These are phyloP conservation scores for Pythium dissimile DNA, from an alignment of 352 stramenopile genomes.

Conservation along the genomic window DNA sequence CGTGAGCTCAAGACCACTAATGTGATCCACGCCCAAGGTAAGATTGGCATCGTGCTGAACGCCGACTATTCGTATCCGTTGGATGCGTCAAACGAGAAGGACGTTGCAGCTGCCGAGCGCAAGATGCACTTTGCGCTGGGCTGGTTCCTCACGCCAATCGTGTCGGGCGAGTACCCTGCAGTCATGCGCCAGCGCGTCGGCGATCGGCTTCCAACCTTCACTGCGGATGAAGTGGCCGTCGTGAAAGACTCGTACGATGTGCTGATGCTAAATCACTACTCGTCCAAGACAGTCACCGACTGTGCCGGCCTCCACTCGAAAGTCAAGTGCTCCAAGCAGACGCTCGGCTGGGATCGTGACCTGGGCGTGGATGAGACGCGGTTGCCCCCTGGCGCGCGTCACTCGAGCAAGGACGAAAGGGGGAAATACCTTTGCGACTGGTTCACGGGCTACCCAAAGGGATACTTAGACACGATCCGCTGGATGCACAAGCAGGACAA, in stretches of 20 bases:
- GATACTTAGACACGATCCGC: constrained; percentile 49
- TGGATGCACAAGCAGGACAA: constrained; percentile 48
- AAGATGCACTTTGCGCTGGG: constrained; percentile 89
- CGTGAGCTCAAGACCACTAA: constrained; percentile 54
- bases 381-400: constrained; percentile 51
- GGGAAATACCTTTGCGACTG: constrained; percentile 36
- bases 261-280: constrained; percentile 95
- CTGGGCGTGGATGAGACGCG: constrained; percentile 51
- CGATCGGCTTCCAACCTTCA: constrained; percentile 85
- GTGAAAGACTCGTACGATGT: constrained; percentile 91
- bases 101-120: constrained; percentile 63
- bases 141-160: constrained; percentile 91
- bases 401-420: constrained; percentile 31
- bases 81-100: constrained; percentile 44
- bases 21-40: constrained; percentile 43
- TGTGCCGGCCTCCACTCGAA: constrained; percentile 29
- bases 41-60: constrained; percentile 92
- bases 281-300: constrained; percentile 56
- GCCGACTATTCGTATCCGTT: constrained; percentile 72
- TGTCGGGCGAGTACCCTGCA: constrained; percentile 88
- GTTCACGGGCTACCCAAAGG: constrained; percentile 48
- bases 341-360: constrained; percentile 41
- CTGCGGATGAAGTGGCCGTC: constrained; percentile 51
- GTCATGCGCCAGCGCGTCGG: constrained; percentile 85
- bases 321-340: constrained; percentile 33